Conservation (phyloP, 176 grass and related monocot genomes). For the Musa troglodytarum region DNA sequence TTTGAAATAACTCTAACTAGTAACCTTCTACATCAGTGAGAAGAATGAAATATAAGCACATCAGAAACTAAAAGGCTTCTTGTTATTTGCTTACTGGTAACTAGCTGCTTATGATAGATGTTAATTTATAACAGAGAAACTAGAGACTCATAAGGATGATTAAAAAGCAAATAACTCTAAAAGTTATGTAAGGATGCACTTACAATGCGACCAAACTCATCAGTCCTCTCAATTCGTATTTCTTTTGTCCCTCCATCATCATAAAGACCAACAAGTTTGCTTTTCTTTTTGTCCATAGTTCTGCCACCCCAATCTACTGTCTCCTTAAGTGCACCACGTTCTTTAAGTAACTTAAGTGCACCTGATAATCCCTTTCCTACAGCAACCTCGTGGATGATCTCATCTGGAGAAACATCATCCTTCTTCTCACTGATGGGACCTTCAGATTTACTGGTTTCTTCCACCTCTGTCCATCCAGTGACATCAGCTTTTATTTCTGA, state of each 20-base stretch:
- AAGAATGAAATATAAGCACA: background rate
- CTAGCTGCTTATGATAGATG: no score
- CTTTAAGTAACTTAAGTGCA: slow-evolving; percentile 68
- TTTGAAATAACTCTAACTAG: background rate
- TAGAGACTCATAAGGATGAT: background rate
- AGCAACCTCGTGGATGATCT: slow-evolving; percentile 71
- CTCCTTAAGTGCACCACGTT: slow-evolving; percentile 75
- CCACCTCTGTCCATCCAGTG: slow-evolving; percentile 27
- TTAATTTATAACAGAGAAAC: no score
- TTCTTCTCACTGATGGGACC: slow-evolving; percentile 26
- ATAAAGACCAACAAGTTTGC: slow-evolving; percentile 60
- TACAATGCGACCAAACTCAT: slow-evolving; percentile 92
- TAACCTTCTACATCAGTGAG: background rate
- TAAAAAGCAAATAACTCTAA: background rate
- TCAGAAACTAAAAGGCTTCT: background rate
- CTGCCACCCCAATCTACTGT: slow-evolving; percentile 79
- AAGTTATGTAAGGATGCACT: slow-evolving; percentile 13
- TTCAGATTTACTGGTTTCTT: slow-evolving; percentile 31
- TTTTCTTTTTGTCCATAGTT: slow-evolving; percentile 92
- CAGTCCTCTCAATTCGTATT: slow-evolving; percentile 71
- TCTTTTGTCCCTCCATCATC: slow-evolving; percentile 52
- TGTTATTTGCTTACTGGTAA: background rate
- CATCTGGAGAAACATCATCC: slow-evolving; percentile 41
- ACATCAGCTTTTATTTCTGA: slow-evolving; percentile 32
- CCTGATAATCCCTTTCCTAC: slow-evolving; percentile 72